Evolutionary conservation across 2,329 filamentous ascomycete genomes (phyloP).

Genomic region (Beauveria bassiana): DNA sequence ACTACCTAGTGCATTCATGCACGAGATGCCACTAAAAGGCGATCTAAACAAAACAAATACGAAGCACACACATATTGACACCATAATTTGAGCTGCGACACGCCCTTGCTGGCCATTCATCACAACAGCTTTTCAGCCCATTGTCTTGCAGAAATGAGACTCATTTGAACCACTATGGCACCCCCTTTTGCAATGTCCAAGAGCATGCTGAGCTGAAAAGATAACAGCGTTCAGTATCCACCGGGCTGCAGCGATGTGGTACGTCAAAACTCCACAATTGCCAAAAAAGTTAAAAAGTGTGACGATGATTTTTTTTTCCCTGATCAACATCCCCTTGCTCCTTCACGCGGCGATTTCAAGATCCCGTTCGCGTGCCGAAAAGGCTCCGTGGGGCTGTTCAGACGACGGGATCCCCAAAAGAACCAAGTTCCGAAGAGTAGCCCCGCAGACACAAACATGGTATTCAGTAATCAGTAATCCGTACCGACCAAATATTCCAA

Average conservation of each 20-base stretch:
- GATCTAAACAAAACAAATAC: not conserved
- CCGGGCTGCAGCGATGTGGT: not conserved
- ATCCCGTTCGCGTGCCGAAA: not conserved
- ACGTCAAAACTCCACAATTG: not conserved
- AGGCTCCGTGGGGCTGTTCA: not conserved
- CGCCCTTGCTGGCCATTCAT: not conserved
- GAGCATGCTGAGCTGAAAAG: slow-evolving; percentile 5
- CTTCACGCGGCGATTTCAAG: not conserved
- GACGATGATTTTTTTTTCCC: no score
- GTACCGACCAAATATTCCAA: not conserved
- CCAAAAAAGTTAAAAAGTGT: not conserved
- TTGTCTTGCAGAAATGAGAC: not conserved
- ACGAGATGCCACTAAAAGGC: not conserved
- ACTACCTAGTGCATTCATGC: not conserved
- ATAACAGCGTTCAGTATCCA: not conserved
- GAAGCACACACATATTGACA: not conserved
- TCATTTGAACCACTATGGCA: not conserved
- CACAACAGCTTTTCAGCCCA: not conserved
- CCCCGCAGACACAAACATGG: not conserved
- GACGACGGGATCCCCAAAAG: not conserved
- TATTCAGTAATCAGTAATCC: not conserved
- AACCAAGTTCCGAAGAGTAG: not conserved
- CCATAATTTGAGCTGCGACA: not conserved
- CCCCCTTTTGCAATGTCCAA: not conserved
- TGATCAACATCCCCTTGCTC: not conserved